phyloP scores from a whole-genome alignment of 2,329 filamentous ascomycete species.

The Penicillium sp. region DNA sequence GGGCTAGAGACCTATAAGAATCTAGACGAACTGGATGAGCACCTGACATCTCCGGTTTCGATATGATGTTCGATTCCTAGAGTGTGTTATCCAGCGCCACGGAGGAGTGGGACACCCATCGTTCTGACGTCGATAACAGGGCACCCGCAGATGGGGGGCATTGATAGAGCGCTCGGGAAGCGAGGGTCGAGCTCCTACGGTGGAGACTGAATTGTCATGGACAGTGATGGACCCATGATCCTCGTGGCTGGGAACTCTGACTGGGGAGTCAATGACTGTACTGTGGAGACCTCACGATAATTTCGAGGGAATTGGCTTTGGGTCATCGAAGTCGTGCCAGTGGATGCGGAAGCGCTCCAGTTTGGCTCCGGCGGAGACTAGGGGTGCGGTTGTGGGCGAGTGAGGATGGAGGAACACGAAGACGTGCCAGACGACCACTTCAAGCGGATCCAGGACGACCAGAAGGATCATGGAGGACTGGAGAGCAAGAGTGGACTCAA shows the following conservation, averaged over 20 bases:
- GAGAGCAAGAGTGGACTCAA: conserved; percentile 1
- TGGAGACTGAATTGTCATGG: conserved; percentile 15
- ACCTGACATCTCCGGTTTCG: conserved; percentile 10
- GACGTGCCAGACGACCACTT: not conserved
- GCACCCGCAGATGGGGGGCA: conserved; percentile 4
- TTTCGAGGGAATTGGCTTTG: conserved; percentile 10
- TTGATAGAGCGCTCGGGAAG: conserved; percentile 1
- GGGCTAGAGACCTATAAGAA: conserved; percentile 7
- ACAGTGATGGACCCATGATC: not conserved
- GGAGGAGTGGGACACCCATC: conserved; percentile 8
- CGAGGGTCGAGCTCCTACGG: conserved; percentile 2
- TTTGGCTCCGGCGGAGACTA: conserved; percentile 14
- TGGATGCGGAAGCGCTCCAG: not conserved
- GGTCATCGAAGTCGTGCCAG: not conserved
- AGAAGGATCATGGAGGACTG: not conserved
- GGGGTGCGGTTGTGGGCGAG: not conserved
- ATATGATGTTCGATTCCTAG: conserved; percentile 7
- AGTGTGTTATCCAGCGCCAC: conserved; percentile 10
- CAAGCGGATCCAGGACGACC: not conserved
- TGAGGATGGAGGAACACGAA: conserved; percentile 5
- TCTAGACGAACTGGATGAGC: not conserved
- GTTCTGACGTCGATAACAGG: conserved; percentile 19
- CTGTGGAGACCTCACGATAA: conserved; percentile 7
- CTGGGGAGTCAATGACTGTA: not conserved
- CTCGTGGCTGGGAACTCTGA: conserved; percentile 1